Evolutionary conservation across 2,329 filamentous ascomycete species (phyloP).

Genomic region (Orbilia blumenaviensis): DNA sequence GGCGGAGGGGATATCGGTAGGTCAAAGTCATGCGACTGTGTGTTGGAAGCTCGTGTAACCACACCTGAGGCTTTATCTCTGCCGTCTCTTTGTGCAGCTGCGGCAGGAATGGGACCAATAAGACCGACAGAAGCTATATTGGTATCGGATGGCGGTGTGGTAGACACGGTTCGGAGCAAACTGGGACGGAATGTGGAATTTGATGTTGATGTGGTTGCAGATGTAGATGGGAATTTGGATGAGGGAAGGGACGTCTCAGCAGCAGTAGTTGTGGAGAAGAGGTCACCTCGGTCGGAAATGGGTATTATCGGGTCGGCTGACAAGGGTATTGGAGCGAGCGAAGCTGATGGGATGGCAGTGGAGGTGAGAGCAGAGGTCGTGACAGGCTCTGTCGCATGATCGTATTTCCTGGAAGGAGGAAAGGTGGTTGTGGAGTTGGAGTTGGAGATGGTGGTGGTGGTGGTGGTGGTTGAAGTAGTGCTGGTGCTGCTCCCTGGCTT

Average conservation of each 20-base stretch:
- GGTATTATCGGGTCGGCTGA: conserved; percentile 34
- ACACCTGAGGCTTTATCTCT: conserved; percentile 37
- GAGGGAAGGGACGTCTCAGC: background rate
- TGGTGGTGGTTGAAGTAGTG: conserved; percentile 9
- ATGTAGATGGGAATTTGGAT: background rate
- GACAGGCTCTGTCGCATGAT: conserved; percentile 36
- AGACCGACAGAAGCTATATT: background rate
- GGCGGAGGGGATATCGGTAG: conserved; percentile 46
- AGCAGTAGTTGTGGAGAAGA: background rate
- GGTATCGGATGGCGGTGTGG: conserved; percentile 28
- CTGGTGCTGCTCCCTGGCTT: conserved; percentile 38
- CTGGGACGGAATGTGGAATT: background rate
- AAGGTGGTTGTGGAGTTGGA: background rate
- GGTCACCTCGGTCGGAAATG: conserved; percentile 49
- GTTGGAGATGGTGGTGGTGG: conserved; percentile 1
- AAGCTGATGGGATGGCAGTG: conserved; percentile 3
- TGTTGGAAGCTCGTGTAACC: conserved; percentile 49
- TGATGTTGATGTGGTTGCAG: background rate
- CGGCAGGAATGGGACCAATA: background rate
- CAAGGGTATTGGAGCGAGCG: conserved; percentile 22
- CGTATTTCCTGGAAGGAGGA: conserved; percentile 9
- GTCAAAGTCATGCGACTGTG: conserved; percentile 46
- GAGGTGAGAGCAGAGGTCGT: background rate
- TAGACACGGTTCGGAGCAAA: conserved; percentile 14
- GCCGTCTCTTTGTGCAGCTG: conserved; percentile 16